These are phyloP conservation scores for Kappamyces sp. DNA, from an alignment of 192 early-diverging fungal species.

Conservation along the genomic window DNA sequence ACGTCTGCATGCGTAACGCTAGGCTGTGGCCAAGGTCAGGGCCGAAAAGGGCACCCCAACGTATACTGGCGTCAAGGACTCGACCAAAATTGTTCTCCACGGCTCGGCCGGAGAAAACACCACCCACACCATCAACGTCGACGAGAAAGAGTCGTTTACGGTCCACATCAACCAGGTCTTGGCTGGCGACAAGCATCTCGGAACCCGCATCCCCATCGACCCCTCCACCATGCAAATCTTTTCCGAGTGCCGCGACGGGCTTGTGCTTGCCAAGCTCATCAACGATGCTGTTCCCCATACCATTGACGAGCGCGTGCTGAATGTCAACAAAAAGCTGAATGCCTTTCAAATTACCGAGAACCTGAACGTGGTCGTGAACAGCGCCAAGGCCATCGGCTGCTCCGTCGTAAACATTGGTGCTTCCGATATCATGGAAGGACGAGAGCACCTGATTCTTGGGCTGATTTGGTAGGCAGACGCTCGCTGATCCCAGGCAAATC, in stretches of 20 bases:
- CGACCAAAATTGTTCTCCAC: conserved; percentile 83
- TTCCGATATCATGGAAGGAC: conserved; percentile 90
- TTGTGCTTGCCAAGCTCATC: conserved; percentile 95
- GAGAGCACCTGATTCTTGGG: conserved; percentile 94
- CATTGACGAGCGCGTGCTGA: conserved; percentile 98
- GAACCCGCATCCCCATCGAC: conserved; percentile 85
- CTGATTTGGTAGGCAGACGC: conserved; percentile 68
- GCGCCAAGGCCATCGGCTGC: conserved; percentile 98
- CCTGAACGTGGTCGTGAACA: conserved; percentile 99
- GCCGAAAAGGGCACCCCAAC: conserved; percentile 43
- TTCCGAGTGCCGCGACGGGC: conserved; percentile 90
- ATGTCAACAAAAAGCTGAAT: conserved; percentile 79
- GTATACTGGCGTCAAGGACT: conserved; percentile 27
- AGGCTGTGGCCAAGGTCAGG: conserved; percentile 39
- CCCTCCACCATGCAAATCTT: conserved; percentile 93
- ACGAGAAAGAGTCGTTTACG: conserved; percentile 95
- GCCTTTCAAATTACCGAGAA: conserved; percentile 98
- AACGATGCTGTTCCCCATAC: conserved; percentile 95
- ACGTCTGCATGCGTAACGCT: neutral
- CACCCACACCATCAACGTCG: conserved; percentile 97
- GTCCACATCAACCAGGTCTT: conserved; percentile 89
- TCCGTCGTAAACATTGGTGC: conserved; percentile 98
- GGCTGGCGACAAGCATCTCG: conserved; percentile 73
- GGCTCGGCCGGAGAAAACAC: conserved; percentile 75
- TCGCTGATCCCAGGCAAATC: conserved; percentile 51